Conservation (phyloP, 495 filamentous ascomycete species). For the Talaromyces trachyspermus region DNA sequence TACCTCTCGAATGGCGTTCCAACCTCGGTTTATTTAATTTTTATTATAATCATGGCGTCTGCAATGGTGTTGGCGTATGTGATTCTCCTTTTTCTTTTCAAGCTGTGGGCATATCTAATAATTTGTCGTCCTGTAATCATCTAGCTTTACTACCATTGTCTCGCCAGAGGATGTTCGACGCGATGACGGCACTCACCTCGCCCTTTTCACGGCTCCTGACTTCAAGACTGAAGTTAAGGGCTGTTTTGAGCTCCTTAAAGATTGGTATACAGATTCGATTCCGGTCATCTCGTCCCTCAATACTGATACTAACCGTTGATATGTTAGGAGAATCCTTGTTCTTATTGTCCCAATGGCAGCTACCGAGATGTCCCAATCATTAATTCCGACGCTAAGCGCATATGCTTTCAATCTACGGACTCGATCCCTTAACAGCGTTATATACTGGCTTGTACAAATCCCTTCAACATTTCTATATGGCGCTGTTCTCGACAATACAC, state of each 20-base stretch:
- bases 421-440: slow-evolving; percentile 39
- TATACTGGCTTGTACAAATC: slow-evolving; percentile 51
- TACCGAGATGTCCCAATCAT: background rate
- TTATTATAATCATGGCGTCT: background rate
- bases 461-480: slow-evolving; percentile 41
- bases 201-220: background rate
- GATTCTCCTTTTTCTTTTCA: background rate
- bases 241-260: background rate
- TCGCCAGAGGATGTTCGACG: background rate
- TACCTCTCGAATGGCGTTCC: background rate
- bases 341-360: background rate
- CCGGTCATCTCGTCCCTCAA: too few species aligned
- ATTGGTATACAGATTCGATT: background rate
- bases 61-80: background rate
- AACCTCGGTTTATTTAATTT: background rate
- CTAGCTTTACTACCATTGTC: background rate
- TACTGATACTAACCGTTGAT: background rate
- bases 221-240: background rate
- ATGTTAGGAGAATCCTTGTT: background rate
- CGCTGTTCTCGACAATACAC: slow-evolving; percentile 34
- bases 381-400: background rate
- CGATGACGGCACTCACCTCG: background rate
- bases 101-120: too few species aligned
- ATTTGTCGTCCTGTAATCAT: too few species aligned
- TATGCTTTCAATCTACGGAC: slow-evolving; percentile 40